A percentile compares a stretch with the other conserved stretches of the same genome.
Evolutionary conservation across 257 asterid species (phyloP).

Genomic region (Gardenia jasminoides): DNA sequence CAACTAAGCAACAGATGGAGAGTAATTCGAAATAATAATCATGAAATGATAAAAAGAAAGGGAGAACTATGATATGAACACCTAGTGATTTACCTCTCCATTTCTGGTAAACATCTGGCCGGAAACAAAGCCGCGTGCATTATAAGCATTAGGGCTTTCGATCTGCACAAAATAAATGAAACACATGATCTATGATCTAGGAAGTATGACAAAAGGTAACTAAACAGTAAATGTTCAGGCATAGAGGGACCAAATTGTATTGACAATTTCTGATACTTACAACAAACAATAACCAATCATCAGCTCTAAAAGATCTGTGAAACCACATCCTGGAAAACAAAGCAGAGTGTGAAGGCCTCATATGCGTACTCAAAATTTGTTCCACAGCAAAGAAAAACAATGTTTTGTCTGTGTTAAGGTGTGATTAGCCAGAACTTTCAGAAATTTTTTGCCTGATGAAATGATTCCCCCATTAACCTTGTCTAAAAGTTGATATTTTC

Average conservation of each 20-base stretch:
- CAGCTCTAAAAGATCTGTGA: conserved; percentile 84
- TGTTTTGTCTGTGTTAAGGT: background rate
- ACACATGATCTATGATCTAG: background rate
- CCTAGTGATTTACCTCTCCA: conserved; percentile 65
- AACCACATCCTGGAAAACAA: conserved; percentile 84
- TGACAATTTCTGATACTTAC: conserved; percentile 42
- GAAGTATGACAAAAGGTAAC: background rate
- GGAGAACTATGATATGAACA: background rate
- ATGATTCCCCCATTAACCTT: background rate
- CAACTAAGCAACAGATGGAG: background rate
- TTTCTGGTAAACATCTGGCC: conserved; percentile 77
- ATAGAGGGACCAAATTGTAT: background rate
- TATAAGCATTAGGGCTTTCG: conserved; percentile 64
- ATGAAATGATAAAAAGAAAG: background rate
- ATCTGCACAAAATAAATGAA: conserved; percentile 40
- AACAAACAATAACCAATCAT: conserved; percentile 93
- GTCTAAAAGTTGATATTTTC: background rate
- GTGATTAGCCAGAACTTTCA: background rate
- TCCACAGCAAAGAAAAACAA: background rate
- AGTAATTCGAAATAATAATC: background rate
- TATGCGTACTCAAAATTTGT: background rate
- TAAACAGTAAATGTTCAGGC: background rate
- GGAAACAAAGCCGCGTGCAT: conserved; percentile 77
- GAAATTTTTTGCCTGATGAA: background rate
- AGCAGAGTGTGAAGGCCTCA: background rate